phyloP scores from a whole-genome alignment of 139 green algal species.

The Pseudopediastrum boryanum region DNA sequence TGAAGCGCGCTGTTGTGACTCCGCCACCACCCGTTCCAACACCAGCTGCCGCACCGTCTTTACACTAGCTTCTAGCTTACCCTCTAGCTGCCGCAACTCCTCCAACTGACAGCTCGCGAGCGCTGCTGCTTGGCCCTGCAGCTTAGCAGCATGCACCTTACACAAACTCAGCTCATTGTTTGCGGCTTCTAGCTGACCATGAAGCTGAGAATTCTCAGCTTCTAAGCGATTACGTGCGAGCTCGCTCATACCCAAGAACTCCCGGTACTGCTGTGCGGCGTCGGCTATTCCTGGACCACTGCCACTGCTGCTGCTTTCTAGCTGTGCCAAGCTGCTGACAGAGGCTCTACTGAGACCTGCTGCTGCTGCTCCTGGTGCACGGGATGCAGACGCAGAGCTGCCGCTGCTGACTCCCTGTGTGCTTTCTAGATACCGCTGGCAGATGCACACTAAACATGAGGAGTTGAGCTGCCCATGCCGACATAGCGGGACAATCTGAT shows the following conservation, averaged over 20 bases:
- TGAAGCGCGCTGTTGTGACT: slow-evolving; percentile 31
- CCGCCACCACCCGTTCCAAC: slow-evolving; percentile 43
- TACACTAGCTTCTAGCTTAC: slow-evolving; percentile 38
- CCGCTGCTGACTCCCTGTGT: neutral
- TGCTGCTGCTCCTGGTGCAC: neutral
- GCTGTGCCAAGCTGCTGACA: neutral
- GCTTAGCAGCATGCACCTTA: slow-evolving; percentile 30
- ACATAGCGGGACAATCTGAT: slow-evolving; percentile 9
- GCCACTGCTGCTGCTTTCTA: slow-evolving; percentile 1
- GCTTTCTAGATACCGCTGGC: slow-evolving; percentile 25
- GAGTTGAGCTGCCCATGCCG: slow-evolving; percentile 19
- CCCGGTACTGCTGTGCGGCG: slow-evolving; percentile 22
- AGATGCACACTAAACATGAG: slow-evolving; percentile 31
- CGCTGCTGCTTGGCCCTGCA: slow-evolving; percentile 19
- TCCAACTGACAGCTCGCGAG: slow-evolving; percentile 14
- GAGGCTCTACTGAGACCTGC: too few species aligned
- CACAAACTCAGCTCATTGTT: slow-evolving; percentile 11
- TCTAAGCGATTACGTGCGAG: slow-evolving; percentile 33
- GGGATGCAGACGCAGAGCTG: neutral
- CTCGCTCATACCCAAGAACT: slow-evolving; percentile 30
- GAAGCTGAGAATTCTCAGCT: slow-evolving; percentile 23
- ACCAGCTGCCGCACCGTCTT: slow-evolving; percentile 43
- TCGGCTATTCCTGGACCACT: slow-evolving; percentile 28
- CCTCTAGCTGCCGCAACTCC: neutral
- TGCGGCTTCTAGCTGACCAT: neutral